Evolutionary conservation across 2,329 filamentous ascomycete genomes (phyloP).

Genomic region (Rachicladosporium sp.): DNA sequence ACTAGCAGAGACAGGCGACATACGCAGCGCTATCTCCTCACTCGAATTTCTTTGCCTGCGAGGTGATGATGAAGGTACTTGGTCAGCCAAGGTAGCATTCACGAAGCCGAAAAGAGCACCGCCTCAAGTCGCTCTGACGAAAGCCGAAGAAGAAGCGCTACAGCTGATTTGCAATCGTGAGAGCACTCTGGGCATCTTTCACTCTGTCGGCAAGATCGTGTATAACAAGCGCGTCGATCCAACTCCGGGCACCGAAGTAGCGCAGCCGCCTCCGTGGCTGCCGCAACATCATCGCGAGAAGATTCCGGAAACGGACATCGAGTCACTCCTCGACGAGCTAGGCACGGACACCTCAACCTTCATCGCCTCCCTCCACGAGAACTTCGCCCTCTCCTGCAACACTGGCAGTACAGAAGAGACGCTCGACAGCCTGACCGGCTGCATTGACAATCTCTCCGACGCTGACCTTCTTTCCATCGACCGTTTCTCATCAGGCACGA

Average conservation of each 20-base stretch:
- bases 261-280: constrained; percentile 35
- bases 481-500: constrained; percentile 49
- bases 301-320: constrained; percentile 35
- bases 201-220: constrained; percentile 88
- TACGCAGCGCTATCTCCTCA: constrained; percentile 82
- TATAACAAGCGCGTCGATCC: constrained; percentile 78
- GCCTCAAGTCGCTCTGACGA: constrained; percentile 53
- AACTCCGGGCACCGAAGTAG: constrained; percentile 22
- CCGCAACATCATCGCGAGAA: constrained; percentile 33
- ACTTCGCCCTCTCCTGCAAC: constrained; percentile 78
- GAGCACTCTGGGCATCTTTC: constrained; percentile 84
- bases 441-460: constrained; percentile 75
- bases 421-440: constrained; percentile 69
- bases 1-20: constrained; percentile 78
- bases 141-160: constrained; percentile 66
- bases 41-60: constrained; percentile 86
- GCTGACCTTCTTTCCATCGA: constrained; percentile 74
- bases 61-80: constrained; percentile 59
- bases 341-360: constrained; percentile 89
- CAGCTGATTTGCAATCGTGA: constrained; percentile 77
- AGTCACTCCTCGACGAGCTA: constrained; percentile 79
- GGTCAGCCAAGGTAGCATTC: constrained; percentile 63
- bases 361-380: constrained; percentile 82
- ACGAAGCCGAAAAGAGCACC: constrained; percentile 53
- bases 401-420: constrained; percentile 46